Evolutionary conservation across 108 stramenopile genomes (phyloP), one percentile per base, ranked within the genome.

Genomic region (Conticribra guillardii): DNA sequence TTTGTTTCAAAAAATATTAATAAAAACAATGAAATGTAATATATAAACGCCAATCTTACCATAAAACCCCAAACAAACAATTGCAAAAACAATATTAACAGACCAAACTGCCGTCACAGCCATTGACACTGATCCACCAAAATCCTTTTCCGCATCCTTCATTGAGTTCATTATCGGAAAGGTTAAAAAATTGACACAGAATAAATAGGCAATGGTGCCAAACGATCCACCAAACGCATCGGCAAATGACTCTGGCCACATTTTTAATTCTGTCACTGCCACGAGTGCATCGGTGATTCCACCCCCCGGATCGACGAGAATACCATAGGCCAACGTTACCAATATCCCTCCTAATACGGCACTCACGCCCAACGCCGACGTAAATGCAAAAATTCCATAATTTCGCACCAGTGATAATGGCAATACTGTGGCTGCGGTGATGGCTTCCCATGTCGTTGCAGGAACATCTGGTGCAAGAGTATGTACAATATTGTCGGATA

Each of bases 351-450:
- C 82, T 18, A 82, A 18, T 1, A 82, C 77, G 19, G 82, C 77
- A 19, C 48, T 46, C 3, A 82, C 79, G 16, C 82, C 82, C 45
- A 83, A 32, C 4, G 82, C 77, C 7, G 74, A 72, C 7, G 82
- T 83, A 33, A 83, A 83, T 9, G 79, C 82, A 52, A 83, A 83
- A 0, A 77, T 54, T 4, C 77, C 65, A 44, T 83, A 83, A 66
- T 80, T 70, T 48, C 82, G 26, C 16, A 83, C 44, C 45, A 76
- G 49, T 0, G 73, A 80, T 16, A 83, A 31, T 9, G 82, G 82
- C 15, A 76, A 56, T 11, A 83, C 74, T 7, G 61, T 47, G 17
- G 21, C 37, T 2, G 82, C 70, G 0, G 79, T 55, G 15, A 44
- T n/a, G 2, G 69, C 7, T 53, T 76, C 74, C 82, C 79, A 83